Conservation (phyloP, 2,329 filamentous ascomycete genomes). For the Phialemoniopsis sp. region DNA sequence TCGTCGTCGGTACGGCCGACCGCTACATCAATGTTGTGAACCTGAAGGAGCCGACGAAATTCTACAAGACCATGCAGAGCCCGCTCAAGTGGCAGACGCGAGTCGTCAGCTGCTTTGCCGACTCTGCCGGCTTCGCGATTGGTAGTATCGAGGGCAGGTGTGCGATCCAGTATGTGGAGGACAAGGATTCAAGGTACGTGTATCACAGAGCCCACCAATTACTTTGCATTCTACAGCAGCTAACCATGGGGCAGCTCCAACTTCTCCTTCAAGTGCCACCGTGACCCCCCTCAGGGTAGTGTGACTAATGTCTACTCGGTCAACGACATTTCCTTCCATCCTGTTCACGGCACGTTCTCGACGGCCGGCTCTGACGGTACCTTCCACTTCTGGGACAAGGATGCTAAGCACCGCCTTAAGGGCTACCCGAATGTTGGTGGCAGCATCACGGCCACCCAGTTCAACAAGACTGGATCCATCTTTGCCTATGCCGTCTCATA, state of each 20-base stretch:
- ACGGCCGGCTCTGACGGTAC: constrained; percentile 94
- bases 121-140: constrained; percentile 88
- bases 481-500: constrained; percentile 91
- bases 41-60: constrained; percentile 78
- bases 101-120: constrained; percentile 90
- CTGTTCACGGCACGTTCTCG: constrained; percentile 94
- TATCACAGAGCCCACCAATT: not conserved
- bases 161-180: constrained; percentile 97
- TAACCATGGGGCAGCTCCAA: constrained; percentile 57
- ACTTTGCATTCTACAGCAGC: not conserved
- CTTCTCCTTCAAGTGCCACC: constrained; percentile 99
- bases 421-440: constrained; percentile 83
- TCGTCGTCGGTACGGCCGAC: constrained; percentile 91
- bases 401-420: constrained; percentile 83
- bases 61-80: constrained; percentile 95
- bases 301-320: constrained; percentile 88
- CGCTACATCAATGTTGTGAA: constrained; percentile 95
- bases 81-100: constrained; percentile 98
- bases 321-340: constrained; percentile 97
- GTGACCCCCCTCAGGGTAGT: constrained; percentile 71
- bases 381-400: constrained; percentile 96
- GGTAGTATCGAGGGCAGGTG: constrained; percentile 96
- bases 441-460: constrained; percentile 86
- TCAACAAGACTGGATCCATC: constrained; percentile 79
- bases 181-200: constrained; percentile 75